phyloP scores from a whole-genome alignment of 345 rosid species.

The Nasturtium officinale region DNA sequence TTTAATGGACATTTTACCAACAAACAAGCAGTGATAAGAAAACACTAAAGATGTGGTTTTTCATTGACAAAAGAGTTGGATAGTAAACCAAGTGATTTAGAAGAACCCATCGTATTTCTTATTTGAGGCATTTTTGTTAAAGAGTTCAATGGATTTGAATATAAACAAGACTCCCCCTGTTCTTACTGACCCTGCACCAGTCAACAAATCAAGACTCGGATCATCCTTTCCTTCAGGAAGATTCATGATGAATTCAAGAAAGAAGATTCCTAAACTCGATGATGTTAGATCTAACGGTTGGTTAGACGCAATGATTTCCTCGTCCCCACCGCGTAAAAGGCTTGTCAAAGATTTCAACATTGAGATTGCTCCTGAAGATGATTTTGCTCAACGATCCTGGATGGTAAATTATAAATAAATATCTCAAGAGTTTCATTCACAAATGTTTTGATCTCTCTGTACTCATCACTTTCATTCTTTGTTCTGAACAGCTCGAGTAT shows the following conservation, averaged over 20 bases:
- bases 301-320: slow-evolving; percentile 93
- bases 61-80: slow-evolving; percentile 87
- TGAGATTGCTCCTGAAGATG: slow-evolving; percentile 69
- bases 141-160: slow-evolving; percentile 67
- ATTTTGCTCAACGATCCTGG: slow-evolving; percentile 66
- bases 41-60: slow-evolving; percentile 94
- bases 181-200: slow-evolving; percentile 67
- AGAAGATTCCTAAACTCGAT: slow-evolving; percentile 70
- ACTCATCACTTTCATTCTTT: neutral
- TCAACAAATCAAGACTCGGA: slow-evolving; percentile 72
- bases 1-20: slow-evolving; percentile 75
- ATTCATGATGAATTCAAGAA: slow-evolving; percentile 60
- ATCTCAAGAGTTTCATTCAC: neutral
- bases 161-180: slow-evolving; percentile 70
- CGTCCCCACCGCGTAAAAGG: slow-evolving; percentile 94
- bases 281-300: slow-evolving; percentile 91
- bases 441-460: neutral
- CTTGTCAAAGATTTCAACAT: slow-evolving; percentile 57
- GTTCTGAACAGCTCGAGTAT: slow-evolving; percentile 62
- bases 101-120: slow-evolving; percentile 27
- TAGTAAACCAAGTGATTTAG: slow-evolving; percentile 22
- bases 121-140: slow-evolving; percentile 30
- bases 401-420: slow-evolving; percentile 52
- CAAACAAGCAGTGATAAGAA: slow-evolving; percentile 68
- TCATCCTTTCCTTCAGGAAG: slow-evolving; percentile 59